Evolutionary conservation across 768 basidiomycete species (phyloP).

Genomic region (Mycena metata): DNA sequence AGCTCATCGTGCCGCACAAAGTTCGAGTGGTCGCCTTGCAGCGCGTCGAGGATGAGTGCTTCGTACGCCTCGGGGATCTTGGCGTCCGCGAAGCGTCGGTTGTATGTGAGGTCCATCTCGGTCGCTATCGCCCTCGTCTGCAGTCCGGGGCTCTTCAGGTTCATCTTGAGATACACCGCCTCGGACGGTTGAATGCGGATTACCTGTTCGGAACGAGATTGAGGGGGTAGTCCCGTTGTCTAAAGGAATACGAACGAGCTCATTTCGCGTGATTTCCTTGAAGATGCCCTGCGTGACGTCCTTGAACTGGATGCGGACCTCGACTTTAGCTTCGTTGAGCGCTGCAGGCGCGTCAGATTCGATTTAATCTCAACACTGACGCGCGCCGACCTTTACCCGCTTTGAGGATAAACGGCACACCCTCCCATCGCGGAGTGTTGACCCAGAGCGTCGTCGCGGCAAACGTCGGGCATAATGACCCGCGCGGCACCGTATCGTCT

Average conservation of each 20-base stretch:
- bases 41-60: conserved; percentile 92
- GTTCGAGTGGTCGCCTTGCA: conserved; percentile 98
- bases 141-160: conserved; percentile 94
- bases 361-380: conserved; percentile 22
- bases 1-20: conserved; percentile 98
- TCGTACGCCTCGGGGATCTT: conserved; percentile 98
- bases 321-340: conserved; percentile 98
- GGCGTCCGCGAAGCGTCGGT: conserved; percentile 89
- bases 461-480: conserved; percentile 94
- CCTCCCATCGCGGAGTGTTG: conserved; percentile 97
- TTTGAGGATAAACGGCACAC: conserved; percentile 98
- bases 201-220: not conserved
- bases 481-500: conserved; percentile 93
- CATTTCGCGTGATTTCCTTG: conserved; percentile 90
- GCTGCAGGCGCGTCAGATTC: conserved; percentile 60
- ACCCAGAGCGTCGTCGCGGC: conserved; percentile 94
- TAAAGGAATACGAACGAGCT: conserved; percentile 70
- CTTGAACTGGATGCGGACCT: conserved; percentile 98
- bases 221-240: too few species aligned
- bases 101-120: conserved; percentile 99
- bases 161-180: conserved; percentile 96
- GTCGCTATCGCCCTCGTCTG: conserved; percentile 91
- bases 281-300: conserved; percentile 98
- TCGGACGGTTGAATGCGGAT: conserved; percentile 97
- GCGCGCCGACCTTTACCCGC: conserved; percentile 90